These are phyloP conservation scores for Solioccasus polychromus DNA, from an alignment of 768 basidiomycete species.

Conservation along the genomic window DNA sequence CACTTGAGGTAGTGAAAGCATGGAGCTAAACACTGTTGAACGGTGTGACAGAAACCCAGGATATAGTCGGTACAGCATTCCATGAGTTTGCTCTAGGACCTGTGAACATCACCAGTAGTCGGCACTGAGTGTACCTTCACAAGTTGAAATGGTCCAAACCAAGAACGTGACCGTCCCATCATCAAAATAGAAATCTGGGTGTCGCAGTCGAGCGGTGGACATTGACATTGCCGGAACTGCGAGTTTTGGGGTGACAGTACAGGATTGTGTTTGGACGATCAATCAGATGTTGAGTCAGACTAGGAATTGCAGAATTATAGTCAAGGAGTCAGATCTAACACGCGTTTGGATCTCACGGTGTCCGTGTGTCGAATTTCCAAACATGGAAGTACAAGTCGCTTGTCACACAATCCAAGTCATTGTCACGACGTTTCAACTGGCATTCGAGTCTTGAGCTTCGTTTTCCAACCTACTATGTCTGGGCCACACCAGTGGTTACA, in stretches of 20 bases:
- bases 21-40: not conserved
- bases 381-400: no score
- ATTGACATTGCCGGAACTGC: not conserved
- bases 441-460: not conserved
- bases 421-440: no score
- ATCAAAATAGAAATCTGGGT: slow-evolving; percentile 5
- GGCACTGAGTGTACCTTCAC: not conserved
- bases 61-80: not conserved
- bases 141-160: not conserved
- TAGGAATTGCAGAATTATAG: no score
- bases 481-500: no score
- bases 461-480: no score
- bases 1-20: not conserved
- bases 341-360: no score
- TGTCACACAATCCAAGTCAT: no score
- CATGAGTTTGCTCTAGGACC: not conserved
- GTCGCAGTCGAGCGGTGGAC: not conserved
- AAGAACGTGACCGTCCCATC: slow-evolving; percentile 2
- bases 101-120: not conserved
- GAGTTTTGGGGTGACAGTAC: no score
- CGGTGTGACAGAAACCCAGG: not conserved
- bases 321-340: no score
- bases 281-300: no score
- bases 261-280: not conserved
- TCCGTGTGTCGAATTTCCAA: no score